Base-by-base conservation (phyloP, 2,329 filamentous ascomycete genomes). In the Penicillium sp. region DNA sequence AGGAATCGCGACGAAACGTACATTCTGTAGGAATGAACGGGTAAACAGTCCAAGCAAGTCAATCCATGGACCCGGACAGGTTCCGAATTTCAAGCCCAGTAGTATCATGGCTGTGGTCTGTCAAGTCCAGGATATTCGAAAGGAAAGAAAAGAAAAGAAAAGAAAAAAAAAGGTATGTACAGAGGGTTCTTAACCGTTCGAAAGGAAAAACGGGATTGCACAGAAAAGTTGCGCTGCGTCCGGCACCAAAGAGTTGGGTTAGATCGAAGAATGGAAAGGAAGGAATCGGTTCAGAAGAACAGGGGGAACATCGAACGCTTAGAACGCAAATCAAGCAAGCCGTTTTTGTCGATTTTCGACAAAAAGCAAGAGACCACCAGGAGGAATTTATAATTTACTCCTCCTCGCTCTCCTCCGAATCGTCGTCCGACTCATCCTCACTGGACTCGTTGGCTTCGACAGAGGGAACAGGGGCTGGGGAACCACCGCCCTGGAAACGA, bases 361-460 rank as follows among this genome's bases (percentile, higher is more conserved):
- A 41, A 39, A 39, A 40, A 28, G 45, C 42, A 49, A 37, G 24
- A 18, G 23, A 41, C 27, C 23, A 43, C 33, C 37, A 29, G 15
- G 25, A 28, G 23, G 42, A 35, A 35, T 25, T 23, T 3, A 23
- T 23, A 23, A 55, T 58, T 63, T 68, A 77, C 65, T 77, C 75
- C 56, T 77, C 74, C 55, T 76, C 75, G 51, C 74, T 76, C 62
- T 77, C 75, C 49, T 75, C 74, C 27, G 58, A 59, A 15, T 72
- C 73, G 52, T 74, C 73, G 56, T 75, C 74, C 43, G 73, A 73
- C 32, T 74, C 75, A 47, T 74, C 65, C 44, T 67, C 74, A 54
- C 73, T 75, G 54, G 72, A 74, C 47, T 75, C 73, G 33, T 66
- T 70, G 45, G 61, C 63, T 57, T 75, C 72, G 33, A 73, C 71